These are phyloP conservation scores for Clarireedia sp. DNA, from an alignment of 2,329 filamentous ascomycete genomes.

Conservation along the genomic window DNA sequence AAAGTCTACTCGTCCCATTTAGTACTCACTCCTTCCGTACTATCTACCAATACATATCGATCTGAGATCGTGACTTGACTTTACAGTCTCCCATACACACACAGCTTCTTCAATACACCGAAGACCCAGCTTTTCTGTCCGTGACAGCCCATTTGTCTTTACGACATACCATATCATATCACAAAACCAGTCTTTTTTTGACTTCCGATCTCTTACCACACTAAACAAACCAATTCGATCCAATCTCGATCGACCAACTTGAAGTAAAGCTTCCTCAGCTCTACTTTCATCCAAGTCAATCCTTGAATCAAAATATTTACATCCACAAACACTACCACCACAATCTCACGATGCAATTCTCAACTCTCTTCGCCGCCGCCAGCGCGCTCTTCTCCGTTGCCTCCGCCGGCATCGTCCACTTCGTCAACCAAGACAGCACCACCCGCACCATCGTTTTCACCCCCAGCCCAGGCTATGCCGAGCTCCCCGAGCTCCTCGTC, in stretches of 20 bases:
- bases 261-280: slow-evolving; percentile 11
- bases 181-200: slow-evolving; percentile 4
- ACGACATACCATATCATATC: slow-evolving; percentile 6
- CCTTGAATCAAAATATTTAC: slow-evolving; percentile 11
- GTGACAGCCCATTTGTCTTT: slow-evolving; percentile 19
- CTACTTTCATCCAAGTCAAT: slow-evolving; percentile 18
- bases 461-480: slow-evolving; percentile 14
- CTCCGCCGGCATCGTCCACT: slow-evolving; percentile 45
- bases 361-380: slow-evolving; percentile 32
- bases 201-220: background rate
- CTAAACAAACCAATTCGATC: slow-evolving; percentile 3
- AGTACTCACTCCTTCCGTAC: slow-evolving; percentile 18
- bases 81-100: slow-evolving; percentile 12
- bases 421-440: slow-evolving; percentile 48
- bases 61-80: slow-evolving; percentile 23
- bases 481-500: slow-evolving; percentile 19
- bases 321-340: background rate
- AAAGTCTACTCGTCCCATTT: background rate
- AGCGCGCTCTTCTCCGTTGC: slow-evolving; percentile 36
- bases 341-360: slow-evolving; percentile 46
- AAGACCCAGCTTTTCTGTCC: slow-evolving; percentile 12
- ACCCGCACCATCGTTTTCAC: slow-evolving; percentile 30
- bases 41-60: slow-evolving; percentile 10
- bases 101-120: slow-evolving; percentile 10
- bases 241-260: slow-evolving; percentile 21